These are phyloP conservation scores for Podaxis rugospora DNA, from an alignment of 768 basidiomycete species.

Conservation along the genomic window DNA sequence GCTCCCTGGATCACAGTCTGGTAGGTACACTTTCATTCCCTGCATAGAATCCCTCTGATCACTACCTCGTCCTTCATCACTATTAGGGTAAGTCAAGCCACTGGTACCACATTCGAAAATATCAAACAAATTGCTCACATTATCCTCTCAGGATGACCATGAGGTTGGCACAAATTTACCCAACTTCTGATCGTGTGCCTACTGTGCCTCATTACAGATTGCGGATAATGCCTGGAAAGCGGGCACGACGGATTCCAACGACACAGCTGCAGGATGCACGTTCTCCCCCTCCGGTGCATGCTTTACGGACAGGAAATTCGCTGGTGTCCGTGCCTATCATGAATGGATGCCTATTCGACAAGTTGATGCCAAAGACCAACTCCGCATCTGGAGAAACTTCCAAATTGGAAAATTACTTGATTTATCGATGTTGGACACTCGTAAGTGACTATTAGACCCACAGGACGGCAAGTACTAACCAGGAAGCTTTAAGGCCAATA, in stretches of 20 bases:
- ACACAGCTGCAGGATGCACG: constrained; percentile 42
- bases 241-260: constrained; percentile 51
- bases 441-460: constrained; percentile 23
- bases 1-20: constrained; percentile 57
- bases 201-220: constrained; percentile 25
- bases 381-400: constrained; percentile 62
- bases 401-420: constrained; percentile 60
- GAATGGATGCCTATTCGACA: constrained; percentile 64
- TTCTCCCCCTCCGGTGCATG: constrained; percentile 52
- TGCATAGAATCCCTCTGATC: not conserved
- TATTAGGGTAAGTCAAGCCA: not conserved
- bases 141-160: constrained; percentile 40
- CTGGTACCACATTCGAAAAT: not conserved
- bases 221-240: constrained; percentile 57
- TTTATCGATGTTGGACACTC: constrained; percentile 59
- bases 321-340: constrained; percentile 55
- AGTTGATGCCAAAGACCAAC: constrained; percentile 47
- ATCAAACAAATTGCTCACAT: constrained; percentile 1
- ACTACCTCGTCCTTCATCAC: not conserved
- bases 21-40: constrained; percentile 21
- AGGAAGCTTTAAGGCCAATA: constrained; percentile 35
- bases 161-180: constrained; percentile 27
- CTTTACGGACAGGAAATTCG: constrained; percentile 56
- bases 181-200: not conserved
- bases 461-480: not conserved